phyloP scores from a whole-genome alignment of 805 yeast genomes.

The Jamesozyma piceae region DNA sequence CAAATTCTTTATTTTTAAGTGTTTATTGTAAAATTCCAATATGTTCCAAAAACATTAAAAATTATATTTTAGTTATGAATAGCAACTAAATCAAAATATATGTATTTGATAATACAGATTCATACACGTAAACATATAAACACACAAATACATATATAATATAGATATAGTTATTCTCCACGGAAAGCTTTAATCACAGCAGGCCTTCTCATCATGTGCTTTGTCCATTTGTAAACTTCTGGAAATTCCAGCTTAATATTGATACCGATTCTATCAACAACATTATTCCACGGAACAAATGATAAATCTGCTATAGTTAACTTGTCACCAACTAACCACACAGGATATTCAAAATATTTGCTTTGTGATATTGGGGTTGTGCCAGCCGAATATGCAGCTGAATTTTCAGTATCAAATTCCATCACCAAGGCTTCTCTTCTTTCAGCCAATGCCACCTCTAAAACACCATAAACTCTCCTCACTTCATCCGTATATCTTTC shows the following conservation, averaged over 20 bases:
- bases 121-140: too few species aligned
- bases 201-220: conserved; percentile 89
- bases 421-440: conserved; percentile 80
- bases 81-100: too few species aligned
- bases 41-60: too few species aligned
- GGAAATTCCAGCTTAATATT: conserved; percentile 82
- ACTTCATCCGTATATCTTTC: conserved; percentile 89
- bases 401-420: conserved; percentile 82
- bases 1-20: too few species aligned
- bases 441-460: conserved; percentile 92
- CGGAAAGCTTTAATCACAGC: conserved; percentile 80
- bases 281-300: conserved; percentile 95
- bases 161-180: conserved; percentile 38
- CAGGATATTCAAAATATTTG: conserved; percentile 82
- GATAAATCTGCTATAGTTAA: conserved; percentile 81
- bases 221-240: conserved; percentile 93
- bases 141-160: too few species aligned
- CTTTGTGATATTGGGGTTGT: conserved; percentile 79
- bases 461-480: conserved; percentile 82
- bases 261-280: conserved; percentile 85
- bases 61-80: too few species aligned
- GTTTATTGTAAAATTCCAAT: too few species aligned
- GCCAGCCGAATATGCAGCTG: conserved; percentile 79
- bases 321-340: conserved; percentile 87
- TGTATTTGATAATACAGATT: too few species aligned